These are phyloP conservation scores for Rosa hybrid DNA, from an alignment of 331 rosid genomes.

Conservation along the genomic window DNA sequence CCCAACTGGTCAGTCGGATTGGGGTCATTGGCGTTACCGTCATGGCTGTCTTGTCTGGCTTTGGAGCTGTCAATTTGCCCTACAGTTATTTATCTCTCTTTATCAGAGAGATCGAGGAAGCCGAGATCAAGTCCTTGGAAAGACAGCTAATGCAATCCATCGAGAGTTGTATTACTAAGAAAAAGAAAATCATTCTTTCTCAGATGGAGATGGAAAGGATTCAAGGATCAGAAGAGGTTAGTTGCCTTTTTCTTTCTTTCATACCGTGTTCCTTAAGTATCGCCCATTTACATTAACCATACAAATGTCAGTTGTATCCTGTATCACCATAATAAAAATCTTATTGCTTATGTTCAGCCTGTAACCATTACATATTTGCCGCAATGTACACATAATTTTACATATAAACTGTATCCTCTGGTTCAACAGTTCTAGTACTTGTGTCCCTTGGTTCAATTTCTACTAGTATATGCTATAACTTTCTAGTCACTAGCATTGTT, in stretches of 20 bases:
- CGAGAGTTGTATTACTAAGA: slow-evolving; percentile 72
- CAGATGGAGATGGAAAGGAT: slow-evolving; percentile 72
- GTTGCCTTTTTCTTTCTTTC: not conserved
- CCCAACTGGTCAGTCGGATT: slow-evolving; percentile 95
- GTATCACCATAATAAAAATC: not conserved
- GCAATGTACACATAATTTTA: not conserved
- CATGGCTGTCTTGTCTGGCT: slow-evolving; percentile 94
- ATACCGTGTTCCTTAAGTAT: not conserved
- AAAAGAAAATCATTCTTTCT: slow-evolving; percentile 73
- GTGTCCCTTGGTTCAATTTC: not conserved
- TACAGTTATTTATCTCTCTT: slow-evolving; percentile 92
- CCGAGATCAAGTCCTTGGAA: slow-evolving; percentile 77
- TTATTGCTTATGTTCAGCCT: not conserved
- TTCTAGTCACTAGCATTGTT: not conserved
- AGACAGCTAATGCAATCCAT: slow-evolving; percentile 86
- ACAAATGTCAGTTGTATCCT: not conserved
- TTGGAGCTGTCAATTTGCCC: slow-evolving; percentile 95
- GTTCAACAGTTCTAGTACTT: too few relatives aligned
- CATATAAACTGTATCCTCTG: not conserved
- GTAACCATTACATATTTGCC: not conserved
- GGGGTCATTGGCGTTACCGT: slow-evolving; percentile 95
- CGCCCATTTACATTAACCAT: not conserved
- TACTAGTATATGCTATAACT: not conserved
- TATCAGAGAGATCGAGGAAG: slow-evolving; percentile 88
- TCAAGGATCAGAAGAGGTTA: slow-evolving; percentile 85